Conservation (phyloP, 305 asterid species). For the Stenogyne calaminthoides region DNA sequence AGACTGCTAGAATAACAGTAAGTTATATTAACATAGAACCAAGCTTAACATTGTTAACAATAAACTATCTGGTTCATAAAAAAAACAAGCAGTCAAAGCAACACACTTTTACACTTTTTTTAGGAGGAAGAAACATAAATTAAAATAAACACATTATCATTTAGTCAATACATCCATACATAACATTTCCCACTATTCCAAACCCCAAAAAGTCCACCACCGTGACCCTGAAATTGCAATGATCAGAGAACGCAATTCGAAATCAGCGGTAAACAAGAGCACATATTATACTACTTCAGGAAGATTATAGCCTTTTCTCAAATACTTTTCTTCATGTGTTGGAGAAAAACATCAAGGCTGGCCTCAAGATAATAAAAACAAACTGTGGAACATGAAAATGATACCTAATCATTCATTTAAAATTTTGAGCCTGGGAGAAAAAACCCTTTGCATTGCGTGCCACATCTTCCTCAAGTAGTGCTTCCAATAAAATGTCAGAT, state of each 20-base stretch:
- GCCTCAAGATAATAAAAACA: no score
- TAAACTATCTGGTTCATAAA: neutral
- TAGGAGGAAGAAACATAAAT: neutral
- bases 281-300: neutral
- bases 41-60: neutral
- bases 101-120: neutral
- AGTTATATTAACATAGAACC: neutral
- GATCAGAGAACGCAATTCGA: neutral
- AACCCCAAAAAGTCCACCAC: neutral
- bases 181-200: no score
- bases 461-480: no score
- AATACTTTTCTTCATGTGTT: no score
- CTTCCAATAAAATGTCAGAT: no score
- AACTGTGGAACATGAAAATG: no score
- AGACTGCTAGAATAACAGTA: neutral
- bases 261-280: slow-evolving; percentile 44
- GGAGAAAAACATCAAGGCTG: no score
- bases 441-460: no score
- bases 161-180: no score
- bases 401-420: no score
- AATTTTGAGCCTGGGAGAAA: no score
- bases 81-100: neutral
- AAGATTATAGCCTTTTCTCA: no score
- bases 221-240: neutral
- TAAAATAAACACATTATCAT: neutral